Evolutionary conservation across 2,329 filamentous ascomycete genomes (phyloP).

Genomic region (Colletotrichum navitas): DNA sequence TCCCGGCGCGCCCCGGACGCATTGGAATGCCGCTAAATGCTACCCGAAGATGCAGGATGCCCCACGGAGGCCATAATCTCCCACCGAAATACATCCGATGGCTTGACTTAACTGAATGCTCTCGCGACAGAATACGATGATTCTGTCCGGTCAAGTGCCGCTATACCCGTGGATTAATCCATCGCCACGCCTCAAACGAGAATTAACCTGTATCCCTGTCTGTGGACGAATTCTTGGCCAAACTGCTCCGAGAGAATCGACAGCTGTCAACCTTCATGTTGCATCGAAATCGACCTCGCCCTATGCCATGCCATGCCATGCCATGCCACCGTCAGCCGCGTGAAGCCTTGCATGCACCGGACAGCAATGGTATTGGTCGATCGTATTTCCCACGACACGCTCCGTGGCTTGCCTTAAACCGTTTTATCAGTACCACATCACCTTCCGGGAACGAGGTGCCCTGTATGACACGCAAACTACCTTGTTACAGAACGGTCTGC

Average conservation of each 20-base stretch:
- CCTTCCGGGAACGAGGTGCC: not conserved
- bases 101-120: slow-evolving; percentile 9
- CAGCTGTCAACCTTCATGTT: slow-evolving; percentile 15
- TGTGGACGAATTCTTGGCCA: slow-evolving; percentile 1
- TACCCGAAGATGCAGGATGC: slow-evolving; percentile 3
- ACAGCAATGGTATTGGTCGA: slow-evolving; percentile 30
- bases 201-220: not conserved
- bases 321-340: slow-evolving; percentile 19
- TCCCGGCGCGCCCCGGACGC: slow-evolving; percentile 6
- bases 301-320: slow-evolving; percentile 29
- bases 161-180: not conserved
- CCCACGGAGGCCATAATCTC: not conserved
- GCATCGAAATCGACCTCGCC: slow-evolving; percentile 9
- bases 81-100: slow-evolving; percentile 32
- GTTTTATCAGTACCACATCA: slow-evolving; percentile 9
- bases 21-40: slow-evolving; percentile 24
- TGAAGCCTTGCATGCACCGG: slow-evolving; percentile 27
- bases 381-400: slow-evolving; percentile 27
- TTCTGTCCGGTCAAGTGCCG: slow-evolving; percentile 8
- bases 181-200: slow-evolving; percentile 5
- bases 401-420: slow-evolving; percentile 3
- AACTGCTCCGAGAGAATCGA: slow-evolving; percentile 5
- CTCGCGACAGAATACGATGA: not conserved
- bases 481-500: slow-evolving; percentile 19
- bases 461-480: slow-evolving; percentile 16